These are phyloP conservation scores for Xylaria digitata DNA, from an alignment of 2,329 filamentous ascomycete species.

Conservation along the genomic window DNA sequence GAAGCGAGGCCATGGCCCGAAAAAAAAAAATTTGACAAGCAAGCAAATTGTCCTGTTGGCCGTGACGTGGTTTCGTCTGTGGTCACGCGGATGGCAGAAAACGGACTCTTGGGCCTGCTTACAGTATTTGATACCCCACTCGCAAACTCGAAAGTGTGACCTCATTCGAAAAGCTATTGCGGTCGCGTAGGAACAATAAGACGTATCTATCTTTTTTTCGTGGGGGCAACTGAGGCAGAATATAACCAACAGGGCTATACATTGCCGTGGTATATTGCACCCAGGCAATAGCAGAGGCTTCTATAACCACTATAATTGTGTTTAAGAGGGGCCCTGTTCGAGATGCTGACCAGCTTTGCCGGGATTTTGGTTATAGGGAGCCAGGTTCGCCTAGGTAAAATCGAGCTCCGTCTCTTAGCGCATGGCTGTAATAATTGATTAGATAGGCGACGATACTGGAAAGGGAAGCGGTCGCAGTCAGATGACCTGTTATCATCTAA, in stretches of 20 bases:
- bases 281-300: constrained; percentile 16
- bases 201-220: constrained; percentile 26
- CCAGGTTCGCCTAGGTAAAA: constrained; percentile 10
- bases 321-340: constrained; percentile 19
- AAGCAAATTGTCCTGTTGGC: constrained; percentile 20
- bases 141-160: constrained; percentile 8
- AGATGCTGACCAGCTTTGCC: constrained; percentile 26
- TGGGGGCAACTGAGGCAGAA: constrained; percentile 29
- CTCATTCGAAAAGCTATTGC: constrained; percentile 18
- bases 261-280: constrained; percentile 8
- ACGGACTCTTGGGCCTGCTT: constrained; percentile 27
- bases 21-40: constrained; percentile 15
- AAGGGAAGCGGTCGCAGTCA: constrained; percentile 39
- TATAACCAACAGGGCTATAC: constrained; percentile 9
- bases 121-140: constrained; percentile 20
- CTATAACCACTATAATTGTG: constrained; percentile 24
- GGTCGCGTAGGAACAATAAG: constrained; percentile 15
- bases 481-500: constrained; percentile 33
- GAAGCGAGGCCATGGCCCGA: constrained; percentile 1
- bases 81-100: constrained; percentile 36
- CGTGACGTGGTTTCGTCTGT: constrained; percentile 31
- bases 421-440: constrained; percentile 30
- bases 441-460: constrained; percentile 33
- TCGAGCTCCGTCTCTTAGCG: constrained; percentile 33
- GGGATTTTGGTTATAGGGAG: constrained; percentile 21